These are phyloP conservation scores for Perilla frutescens DNA, from an alignment of 257 asterid species.

Conservation along the genomic window DNA sequence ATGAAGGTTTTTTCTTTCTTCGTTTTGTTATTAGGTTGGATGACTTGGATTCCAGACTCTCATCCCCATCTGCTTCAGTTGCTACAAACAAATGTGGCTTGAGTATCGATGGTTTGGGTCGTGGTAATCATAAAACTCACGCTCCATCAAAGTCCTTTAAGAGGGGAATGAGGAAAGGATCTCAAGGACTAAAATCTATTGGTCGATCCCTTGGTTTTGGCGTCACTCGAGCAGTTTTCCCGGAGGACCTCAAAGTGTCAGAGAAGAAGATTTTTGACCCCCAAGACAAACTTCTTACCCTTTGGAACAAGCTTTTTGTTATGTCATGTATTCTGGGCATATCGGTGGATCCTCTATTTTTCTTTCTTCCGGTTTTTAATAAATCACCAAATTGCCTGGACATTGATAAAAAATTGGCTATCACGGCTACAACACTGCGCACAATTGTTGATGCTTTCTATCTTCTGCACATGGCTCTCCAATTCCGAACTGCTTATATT, in stretches of 20 bases:
- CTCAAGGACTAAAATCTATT: conserved; percentile 90
- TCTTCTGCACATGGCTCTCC: conserved; percentile 92
- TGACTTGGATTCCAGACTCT: conserved; percentile 84
- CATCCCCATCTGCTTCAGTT: conserved; percentile 78
- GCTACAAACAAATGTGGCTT: conserved; percentile 84
- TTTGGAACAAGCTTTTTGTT: conserved; percentile 87
- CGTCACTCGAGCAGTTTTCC: conserved; percentile 85
- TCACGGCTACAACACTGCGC: conserved; percentile 90
- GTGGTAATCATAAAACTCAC: conserved; percentile 54
- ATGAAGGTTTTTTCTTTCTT: conserved; percentile 25
- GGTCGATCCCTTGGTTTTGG: conserved; percentile 95
- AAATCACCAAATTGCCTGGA: conserved; percentile 75
- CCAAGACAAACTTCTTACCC: conserved; percentile 90
- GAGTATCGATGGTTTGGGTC: conserved; percentile 64
- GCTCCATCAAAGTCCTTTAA: conserved; percentile 73
- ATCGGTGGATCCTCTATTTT: conserved; percentile 96
- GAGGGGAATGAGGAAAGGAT: conserved; percentile 89
- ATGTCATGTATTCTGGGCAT: conserved; percentile 91
- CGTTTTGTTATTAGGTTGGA: conserved; percentile 66
- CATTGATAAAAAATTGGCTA: conserved; percentile 80
- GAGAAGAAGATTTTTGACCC: conserved; percentile 97
- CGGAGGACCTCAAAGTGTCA: conserved; percentile 92
- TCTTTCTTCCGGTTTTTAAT: conserved; percentile 90
- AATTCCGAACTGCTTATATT: conserved; percentile 94
- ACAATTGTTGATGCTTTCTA: conserved; percentile 86